Conservation (phyloP, 768 basidiomycete species). For the Auricularia auricula-judae region DNA sequence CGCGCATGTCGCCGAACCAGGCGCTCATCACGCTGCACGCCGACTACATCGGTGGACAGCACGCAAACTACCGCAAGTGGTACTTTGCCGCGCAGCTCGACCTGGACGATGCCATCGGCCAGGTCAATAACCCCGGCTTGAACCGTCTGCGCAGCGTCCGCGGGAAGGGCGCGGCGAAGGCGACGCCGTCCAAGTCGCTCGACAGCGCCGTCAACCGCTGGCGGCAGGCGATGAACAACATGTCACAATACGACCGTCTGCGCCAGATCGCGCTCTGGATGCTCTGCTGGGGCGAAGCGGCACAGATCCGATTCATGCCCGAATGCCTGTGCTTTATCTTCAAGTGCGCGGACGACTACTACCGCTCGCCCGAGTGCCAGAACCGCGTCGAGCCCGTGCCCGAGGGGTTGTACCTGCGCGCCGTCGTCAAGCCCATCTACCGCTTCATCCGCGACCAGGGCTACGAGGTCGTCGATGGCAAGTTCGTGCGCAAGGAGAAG, state of each 20-base stretch:
- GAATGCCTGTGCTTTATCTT: slow-evolving; percentile 99
- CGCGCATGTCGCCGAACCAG: slow-evolving; percentile 93
- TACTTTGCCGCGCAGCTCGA: slow-evolving; percentile 99
- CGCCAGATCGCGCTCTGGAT: slow-evolving; percentile 93
- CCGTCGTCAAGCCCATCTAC: slow-evolving; percentile 89
- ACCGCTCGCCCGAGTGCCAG: slow-evolving; percentile 97
- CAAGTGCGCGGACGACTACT: slow-evolving; percentile 99
- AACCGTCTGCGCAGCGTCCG: slow-evolving; percentile 68
- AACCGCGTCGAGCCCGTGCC: slow-evolving; percentile 83
- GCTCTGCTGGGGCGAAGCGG: slow-evolving; percentile 96
- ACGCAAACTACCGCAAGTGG: slow-evolving; percentile 99
- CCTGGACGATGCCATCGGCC: slow-evolving; percentile 93
- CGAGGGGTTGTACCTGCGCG: slow-evolving; percentile 86
- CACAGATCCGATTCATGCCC: slow-evolving; percentile 91
- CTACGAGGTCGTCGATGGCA: slow-evolving; percentile 91
- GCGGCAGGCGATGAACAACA: slow-evolving; percentile 96
- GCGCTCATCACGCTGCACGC: slow-evolving; percentile 93
- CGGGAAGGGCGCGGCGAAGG: slow-evolving; percentile 43
- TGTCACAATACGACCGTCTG: slow-evolving; percentile 96
- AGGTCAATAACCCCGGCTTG: slow-evolving; percentile 83
- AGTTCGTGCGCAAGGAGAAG: slow-evolving; percentile 84
- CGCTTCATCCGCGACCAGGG: slow-evolving; percentile 96
- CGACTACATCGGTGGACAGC: slow-evolving; percentile 96
- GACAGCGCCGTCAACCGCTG: slow-evolving; percentile 82
- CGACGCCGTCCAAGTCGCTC: slow-evolving; percentile 45